Evolutionary conservation across 176 grass and related monocot species (phyloP), one percentile per base, ranked within the genome.

Genomic region (Bonia amplexicaulis): DNA sequence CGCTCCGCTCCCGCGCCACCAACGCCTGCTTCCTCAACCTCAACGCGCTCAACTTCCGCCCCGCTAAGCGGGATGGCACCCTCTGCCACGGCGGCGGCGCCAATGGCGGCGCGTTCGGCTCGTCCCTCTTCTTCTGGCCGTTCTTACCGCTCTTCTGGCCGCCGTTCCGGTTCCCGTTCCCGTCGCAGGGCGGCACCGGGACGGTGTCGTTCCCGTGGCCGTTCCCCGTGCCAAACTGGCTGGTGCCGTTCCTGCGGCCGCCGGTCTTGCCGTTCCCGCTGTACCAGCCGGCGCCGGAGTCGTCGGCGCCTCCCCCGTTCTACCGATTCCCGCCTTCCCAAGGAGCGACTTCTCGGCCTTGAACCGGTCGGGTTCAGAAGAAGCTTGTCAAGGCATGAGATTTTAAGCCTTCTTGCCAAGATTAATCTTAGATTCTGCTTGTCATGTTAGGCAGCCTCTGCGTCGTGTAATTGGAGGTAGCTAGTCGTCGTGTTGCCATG

Each of bases 21-120:
- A 84, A 64, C 77, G 87, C 85, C 31, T 99, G 97, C 90, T 99
- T 92, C 89, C 89, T 94, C 71, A 99, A 99, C 91, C 86, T 99
- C 79, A 94, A 99, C 77, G 97, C 97, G 26, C 86, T 99, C 90
- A 96, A 88, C 88, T 99, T 89, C 83, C 81, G 91, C 35, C 96
- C 96, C 0, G 83, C 91, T 45, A 92, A 91, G 70, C 87, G 80
- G 3, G 85, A 92, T 73, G 80, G 11, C 71, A 5, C n/a, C 7
- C 85, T 92, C 82, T 98, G 96, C 73, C 87, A 81, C 31, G 74
- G 29, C n/a, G 62, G 17, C 2, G 45, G 25, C 8, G 70, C 8
- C 48, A 26, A 33, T 8, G n/a, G 26, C 70, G 33, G 17, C 17
- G 57, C 64, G 48, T 73, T 90, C 52, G 81, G 81, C 40, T 60